Percentiles rank a stretch among this genome's conserved stretches.
phyloP scores from a whole-genome alignment of 495 filamentous ascomycete species.

The Trichoderma asperelloides region DNA sequence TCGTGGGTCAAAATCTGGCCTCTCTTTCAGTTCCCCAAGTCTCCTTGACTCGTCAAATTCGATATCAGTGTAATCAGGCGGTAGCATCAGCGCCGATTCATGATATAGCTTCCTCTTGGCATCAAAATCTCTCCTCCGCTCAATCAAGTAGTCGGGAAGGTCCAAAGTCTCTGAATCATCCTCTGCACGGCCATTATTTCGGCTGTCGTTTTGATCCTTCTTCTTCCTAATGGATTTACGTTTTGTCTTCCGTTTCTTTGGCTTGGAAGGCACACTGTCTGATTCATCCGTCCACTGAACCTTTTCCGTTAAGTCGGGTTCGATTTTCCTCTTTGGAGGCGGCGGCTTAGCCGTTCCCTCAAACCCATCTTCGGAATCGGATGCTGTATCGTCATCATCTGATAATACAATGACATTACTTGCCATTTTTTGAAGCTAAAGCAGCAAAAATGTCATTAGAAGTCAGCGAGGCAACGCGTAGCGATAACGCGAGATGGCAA shows the following conservation, averaged over 20 bases:
- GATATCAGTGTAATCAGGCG: slow-evolving; percentile 71
- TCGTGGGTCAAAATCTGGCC: slow-evolving; percentile 53
- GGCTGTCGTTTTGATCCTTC: slow-evolving; percentile 10
- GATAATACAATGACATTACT: not conserved
- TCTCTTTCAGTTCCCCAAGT: slow-evolving; percentile 52
- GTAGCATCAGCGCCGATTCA: slow-evolving; percentile 62
- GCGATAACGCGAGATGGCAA: not conserved
- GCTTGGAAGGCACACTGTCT: slow-evolving; percentile 25
- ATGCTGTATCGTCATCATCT: not conserved
- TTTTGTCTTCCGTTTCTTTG: slow-evolving; percentile 25
- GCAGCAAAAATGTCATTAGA: not conserved
- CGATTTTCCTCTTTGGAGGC: slow-evolving; percentile 15
- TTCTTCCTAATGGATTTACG: slow-evolving; percentile 19
- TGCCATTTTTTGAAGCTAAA: not conserved
- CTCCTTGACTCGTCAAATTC: slow-evolving; percentile 82
- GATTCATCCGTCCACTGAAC: slow-evolving; percentile 34
- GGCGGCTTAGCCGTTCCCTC: not conserved
- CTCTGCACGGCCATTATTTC: slow-evolving; percentile 13
- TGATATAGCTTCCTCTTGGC: slow-evolving; percentile 46
- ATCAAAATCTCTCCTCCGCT: slow-evolving; percentile 52
- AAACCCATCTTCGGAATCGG: not conserved
- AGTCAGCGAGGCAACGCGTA: not conserved
- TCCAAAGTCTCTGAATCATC: slow-evolving; percentile 23
- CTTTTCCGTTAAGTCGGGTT: slow-evolving; percentile 22
- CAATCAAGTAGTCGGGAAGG: slow-evolving; percentile 38